Evolutionary conservation across 73 alveolate genomes (phyloP).

Genomic region (Blepharisma japonicum): DNA sequence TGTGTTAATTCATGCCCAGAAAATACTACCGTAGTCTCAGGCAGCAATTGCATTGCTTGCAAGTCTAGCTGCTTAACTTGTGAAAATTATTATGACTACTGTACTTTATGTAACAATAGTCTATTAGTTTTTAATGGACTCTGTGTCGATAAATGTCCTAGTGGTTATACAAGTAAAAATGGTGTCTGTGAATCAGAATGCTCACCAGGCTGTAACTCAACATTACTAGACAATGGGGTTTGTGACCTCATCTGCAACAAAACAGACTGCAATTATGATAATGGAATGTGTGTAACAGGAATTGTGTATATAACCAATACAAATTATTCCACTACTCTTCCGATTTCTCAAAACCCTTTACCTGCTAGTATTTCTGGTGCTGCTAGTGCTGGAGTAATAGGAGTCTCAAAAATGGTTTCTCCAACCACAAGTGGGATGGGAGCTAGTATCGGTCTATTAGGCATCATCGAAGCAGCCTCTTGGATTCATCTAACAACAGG

Average conservation of each 20-base stretch:
- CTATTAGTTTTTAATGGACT: background rate
- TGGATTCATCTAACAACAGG: background rate
- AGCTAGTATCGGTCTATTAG: background rate
- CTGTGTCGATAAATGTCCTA: background rate
- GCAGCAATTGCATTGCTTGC: background rate
- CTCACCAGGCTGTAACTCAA: background rate
- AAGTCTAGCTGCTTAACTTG: background rate
- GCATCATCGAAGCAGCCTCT: constrained; percentile 2
- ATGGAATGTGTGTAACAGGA: background rate
- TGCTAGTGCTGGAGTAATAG: background rate
- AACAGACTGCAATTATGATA: background rate
- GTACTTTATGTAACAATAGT: background rate
- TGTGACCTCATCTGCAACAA: background rate
- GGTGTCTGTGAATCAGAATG: background rate
- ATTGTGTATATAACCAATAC: no score
- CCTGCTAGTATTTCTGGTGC: background rate
- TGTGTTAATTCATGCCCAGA: constrained; percentile 14
- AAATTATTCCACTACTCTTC: no score
- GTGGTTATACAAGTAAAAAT: background rate
- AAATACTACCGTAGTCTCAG: background rate
- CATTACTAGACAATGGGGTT: background rate
- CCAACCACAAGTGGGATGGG: background rate
- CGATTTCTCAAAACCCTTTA: background rate
- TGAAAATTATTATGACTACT: background rate
- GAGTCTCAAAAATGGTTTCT: background rate